Evolutionary conservation across 345 rosid genomes (phyloP).

Genomic region (Bretschneidera sinensis): DNA sequence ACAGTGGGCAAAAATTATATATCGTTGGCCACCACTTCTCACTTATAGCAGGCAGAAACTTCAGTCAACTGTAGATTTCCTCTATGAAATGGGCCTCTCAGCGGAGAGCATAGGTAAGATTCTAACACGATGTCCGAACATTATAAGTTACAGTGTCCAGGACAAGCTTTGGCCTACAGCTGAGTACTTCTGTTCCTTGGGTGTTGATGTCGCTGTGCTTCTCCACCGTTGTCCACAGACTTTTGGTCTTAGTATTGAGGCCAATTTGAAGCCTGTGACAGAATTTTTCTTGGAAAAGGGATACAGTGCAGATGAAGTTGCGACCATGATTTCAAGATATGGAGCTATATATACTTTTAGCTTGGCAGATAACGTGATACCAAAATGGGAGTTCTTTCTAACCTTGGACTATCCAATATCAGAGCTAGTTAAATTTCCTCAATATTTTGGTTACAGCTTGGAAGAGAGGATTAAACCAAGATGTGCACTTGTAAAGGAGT

Average conservation of each 20-base stretch:
- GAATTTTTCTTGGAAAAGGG: slow-evolving; percentile 72
- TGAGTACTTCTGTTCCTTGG: slow-evolving; percentile 58
- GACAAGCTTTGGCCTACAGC: slow-evolving; percentile 76
- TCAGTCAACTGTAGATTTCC: slow-evolving; percentile 55
- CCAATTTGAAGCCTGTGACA: slow-evolving; percentile 71
- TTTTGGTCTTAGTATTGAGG: slow-evolving; percentile 79
- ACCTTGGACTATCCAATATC: slow-evolving; percentile 72
- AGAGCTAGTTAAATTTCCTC: slow-evolving; percentile 83
- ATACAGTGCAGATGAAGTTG: slow-evolving; percentile 51
- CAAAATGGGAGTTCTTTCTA: slow-evolving; percentile 89
- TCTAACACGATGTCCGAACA: slow-evolving; percentile 67
- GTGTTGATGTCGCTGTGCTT: slow-evolving; percentile 59
- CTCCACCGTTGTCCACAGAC: slow-evolving; percentile 70
- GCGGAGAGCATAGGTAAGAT: slow-evolving; percentile 62
- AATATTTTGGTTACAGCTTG: slow-evolving; percentile 86
- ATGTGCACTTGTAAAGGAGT: slow-evolving; percentile 54
- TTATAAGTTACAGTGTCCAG: slow-evolving; percentile 72
- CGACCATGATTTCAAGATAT: slow-evolving; percentile 69
- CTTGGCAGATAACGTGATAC: slow-evolving; percentile 61
- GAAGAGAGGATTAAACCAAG: slow-evolving; percentile 84
- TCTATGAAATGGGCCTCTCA: slow-evolving; percentile 60
- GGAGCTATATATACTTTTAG: slow-evolving; percentile 79
- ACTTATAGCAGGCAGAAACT: slow-evolving; percentile 82
- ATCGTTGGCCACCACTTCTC: slow-evolving; percentile 71
- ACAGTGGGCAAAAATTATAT: slow-evolving; percentile 81